Evolutionary conservation across 441 rosid species (phyloP).

Genomic region (Hura crepitans): DNA sequence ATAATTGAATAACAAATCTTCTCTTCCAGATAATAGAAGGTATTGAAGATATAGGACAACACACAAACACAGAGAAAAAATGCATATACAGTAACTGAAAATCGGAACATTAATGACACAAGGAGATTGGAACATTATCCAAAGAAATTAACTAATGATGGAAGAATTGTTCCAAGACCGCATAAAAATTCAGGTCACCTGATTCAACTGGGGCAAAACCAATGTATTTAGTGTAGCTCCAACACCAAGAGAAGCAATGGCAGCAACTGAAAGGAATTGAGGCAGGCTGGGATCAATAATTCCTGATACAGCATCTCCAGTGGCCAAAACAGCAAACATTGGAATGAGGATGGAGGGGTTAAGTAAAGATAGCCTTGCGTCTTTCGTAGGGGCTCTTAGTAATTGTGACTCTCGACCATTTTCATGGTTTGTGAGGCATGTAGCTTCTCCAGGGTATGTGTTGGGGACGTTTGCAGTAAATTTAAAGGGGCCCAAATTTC

Average conservation of each 20-base stretch:
- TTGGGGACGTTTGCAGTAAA: conserved; percentile 70
- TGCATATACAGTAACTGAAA: background rate
- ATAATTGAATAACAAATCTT: too few relatives aligned
- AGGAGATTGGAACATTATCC: background rate
- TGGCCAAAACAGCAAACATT: conserved; percentile 63
- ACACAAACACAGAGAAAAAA: too few relatives aligned
- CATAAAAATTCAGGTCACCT: conserved; percentile 35
- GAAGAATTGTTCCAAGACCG: background rate
- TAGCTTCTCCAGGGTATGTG: conserved; percentile 78
- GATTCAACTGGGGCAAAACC: conserved; percentile 62
- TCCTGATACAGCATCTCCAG: conserved; percentile 89
- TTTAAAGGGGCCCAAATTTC: conserved; percentile 78
- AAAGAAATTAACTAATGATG: background rate
- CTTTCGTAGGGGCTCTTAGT: conserved; percentile 71
- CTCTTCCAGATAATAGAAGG: too few relatives aligned
- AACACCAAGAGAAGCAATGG: conserved; percentile 59
- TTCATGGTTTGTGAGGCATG: conserved; percentile 81
- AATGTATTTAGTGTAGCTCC: conserved; percentile 66
- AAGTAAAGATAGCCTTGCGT: conserved; percentile 52
- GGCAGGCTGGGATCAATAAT: conserved; percentile 83
- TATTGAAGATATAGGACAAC: too few relatives aligned
- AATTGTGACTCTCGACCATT: conserved; percentile 62
- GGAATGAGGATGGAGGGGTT: conserved; percentile 61
- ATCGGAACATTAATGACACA: background rate
- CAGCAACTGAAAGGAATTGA: conserved; percentile 70